Conservation (phyloP, 2,329 filamentous ascomycete species). For the Coccinonectria pachysandricola region DNA sequence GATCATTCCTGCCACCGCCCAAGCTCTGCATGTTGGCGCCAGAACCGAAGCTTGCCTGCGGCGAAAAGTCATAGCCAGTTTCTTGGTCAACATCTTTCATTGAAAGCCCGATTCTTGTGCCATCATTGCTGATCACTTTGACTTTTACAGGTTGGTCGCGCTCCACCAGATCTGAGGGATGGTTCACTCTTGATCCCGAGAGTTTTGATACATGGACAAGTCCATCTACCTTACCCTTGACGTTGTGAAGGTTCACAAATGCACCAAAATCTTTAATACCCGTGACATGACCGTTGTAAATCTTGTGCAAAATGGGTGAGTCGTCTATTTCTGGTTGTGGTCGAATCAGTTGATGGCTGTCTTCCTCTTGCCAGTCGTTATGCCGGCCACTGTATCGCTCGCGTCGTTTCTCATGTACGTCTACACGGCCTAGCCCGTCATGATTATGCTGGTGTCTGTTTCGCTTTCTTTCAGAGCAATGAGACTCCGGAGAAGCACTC, state of each 20-base stretch:
- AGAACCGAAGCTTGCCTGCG: constrained; percentile 68
- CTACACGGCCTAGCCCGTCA: neutral
- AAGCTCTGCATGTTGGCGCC: constrained; percentile 84
- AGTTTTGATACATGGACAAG: constrained; percentile 90
- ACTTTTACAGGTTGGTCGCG: constrained; percentile 80
- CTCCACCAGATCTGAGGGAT: constrained; percentile 79
- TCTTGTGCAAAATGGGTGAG: constrained; percentile 67
- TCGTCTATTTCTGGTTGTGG: constrained; percentile 73
- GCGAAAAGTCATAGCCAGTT: constrained; percentile 72
- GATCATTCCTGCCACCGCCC: constrained; percentile 50
- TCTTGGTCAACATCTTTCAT: constrained; percentile 97
- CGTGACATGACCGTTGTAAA: constrained; percentile 84
- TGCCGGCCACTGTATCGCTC: constrained; percentile 32
- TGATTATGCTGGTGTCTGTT: neutral
- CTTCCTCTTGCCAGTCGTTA: constrained; percentile 53
- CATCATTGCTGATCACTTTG: constrained; percentile 82
- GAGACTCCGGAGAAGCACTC: neutral
- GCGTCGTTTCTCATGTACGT: constrained; percentile 19
- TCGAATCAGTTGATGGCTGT: constrained; percentile 13
- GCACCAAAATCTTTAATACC: constrained; percentile 92
- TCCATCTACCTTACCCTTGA: constrained; percentile 82
- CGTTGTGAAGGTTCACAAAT: constrained; percentile 84
- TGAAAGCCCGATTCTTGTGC: constrained; percentile 70
- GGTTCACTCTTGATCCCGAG: constrained; percentile 73
- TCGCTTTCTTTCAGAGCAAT: neutral